Base-by-base conservation (phyloP, 257 asterid genomes). In the Nicotiana knightiana region DNA sequence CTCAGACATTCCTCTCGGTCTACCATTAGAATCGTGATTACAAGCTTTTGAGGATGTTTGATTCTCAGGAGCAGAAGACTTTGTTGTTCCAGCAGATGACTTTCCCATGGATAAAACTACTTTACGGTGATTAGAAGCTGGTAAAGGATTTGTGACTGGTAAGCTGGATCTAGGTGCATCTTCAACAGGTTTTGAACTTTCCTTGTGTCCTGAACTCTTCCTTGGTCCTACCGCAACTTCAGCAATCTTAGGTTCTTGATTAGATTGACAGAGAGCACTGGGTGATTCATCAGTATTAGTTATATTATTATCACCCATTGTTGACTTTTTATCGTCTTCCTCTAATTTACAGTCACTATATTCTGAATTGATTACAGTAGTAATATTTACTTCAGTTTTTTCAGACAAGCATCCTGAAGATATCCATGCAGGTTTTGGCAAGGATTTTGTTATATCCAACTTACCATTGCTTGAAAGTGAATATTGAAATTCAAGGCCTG, bases 151-250 rank as follows among this genome's bases (percentile, higher is more conserved):
- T 82, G 82, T 70, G 79, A 78, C 82, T 68, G 85, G 76, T 58
- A 81, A 85, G 80, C 78, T 84, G 21, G 90, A 80, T 89, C 87
- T 92, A 84, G 76, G 85, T 51, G 78, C 81, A 82, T 88, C 94
- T 81, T 84, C 93, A 81, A 85, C 85, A 83, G 81, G 87, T 85
- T 87, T 91, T 77, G 90, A 73, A 88, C 82, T 76, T 83, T 70
- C 84, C 87, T 89, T 89, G 67, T 43, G 83, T 76, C 86, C 94
- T 32, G 88, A 82, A 71, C 84, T 84, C 85, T 89, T 90, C 86
- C 86, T 87, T 48, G 90, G 81, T 76, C 82, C 94, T 17, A 81
- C 21, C n/a, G 91, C 66, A 84, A 86, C 89, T 83, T 92, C 98
- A 24, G 89, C 81, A 32, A 86, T 83, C 17, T 85, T 73, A 67